Base-by-base conservation (phyloP, 345 rosid species). In the Brassica incana region DNA sequence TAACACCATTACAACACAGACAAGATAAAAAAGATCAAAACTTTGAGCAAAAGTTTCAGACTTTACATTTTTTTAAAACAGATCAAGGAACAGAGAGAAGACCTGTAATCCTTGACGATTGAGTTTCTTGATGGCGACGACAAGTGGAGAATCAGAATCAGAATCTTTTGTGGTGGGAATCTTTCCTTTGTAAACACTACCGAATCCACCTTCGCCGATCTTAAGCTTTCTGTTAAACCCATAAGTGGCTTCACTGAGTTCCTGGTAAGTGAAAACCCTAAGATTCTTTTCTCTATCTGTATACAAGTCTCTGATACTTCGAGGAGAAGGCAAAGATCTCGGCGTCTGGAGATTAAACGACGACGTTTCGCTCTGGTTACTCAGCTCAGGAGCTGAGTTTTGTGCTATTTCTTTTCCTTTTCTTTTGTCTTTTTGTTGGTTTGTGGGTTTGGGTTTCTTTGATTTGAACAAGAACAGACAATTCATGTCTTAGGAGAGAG, bases 131-230 rank as follows among this genome's bases (percentile, higher is more conserved):
- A 92, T 82, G 62, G 98, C 98, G 66, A 94, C 97, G 29, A 78
- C 78, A 29, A 84, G 52, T 9, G 85, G 35, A 60, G 58, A 54
- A 48, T 15, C 14, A 54, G 80, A 36, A 7, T 87, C 90, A 50
- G 88, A 78, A 23, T 90, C 93, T 71, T 67, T 86, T 33, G 56
- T 72, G 75, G 78, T 78, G 78, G 76, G 82, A 74, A 94, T 85
- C 15, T 85, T 78, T 33, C 94, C 97, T 85, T 84, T 88, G 33
- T 88, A 94, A 30, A 94, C 97, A 73, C 74, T 67, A 43, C 97
- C 97, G 15, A 94, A 94, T 6, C 98, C 98, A 27, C 98, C 98
- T 86, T 94, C 97, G 3, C 98, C 98, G 36, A 94, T 88, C 90
- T 86, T 91, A 32, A 84, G 84, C 40, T 62, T 75, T 80, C 91